These are phyloP conservation scores for Calonectria pseudoturangicola DNA, from an alignment of 2,329 filamentous ascomycete species.

Conservation along the genomic window DNA sequence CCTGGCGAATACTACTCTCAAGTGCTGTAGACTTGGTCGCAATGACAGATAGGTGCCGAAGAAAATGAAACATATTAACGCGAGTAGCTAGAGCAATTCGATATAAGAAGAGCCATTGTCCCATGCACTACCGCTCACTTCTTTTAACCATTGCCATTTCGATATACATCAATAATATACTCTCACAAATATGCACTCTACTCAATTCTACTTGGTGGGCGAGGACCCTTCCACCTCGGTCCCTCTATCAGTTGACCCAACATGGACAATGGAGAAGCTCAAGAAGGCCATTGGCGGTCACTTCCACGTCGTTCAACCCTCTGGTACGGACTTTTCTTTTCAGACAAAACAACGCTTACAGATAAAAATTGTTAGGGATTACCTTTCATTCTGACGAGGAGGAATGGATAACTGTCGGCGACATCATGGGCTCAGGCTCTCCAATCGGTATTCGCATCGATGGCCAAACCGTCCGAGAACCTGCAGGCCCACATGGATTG, in stretches of 20 bases:
- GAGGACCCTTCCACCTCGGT: background rate
- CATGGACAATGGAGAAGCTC: background rate
- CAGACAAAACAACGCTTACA: background rate
- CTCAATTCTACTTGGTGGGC: slow-evolving; percentile 16
- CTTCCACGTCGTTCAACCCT: slow-evolving; percentile 5
- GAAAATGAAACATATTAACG: background rate
- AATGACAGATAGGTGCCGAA: too few species aligned
- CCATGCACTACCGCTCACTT: background rate
- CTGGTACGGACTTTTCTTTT: background rate
- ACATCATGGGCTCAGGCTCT: background rate
- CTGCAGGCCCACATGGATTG: background rate
- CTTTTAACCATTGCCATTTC: background rate
- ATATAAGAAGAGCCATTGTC: slow-evolving; percentile 2
- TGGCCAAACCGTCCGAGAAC: slow-evolving; percentile 3
- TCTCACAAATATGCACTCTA: background rate
- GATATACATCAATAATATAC: background rate
- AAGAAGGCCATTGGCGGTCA: slow-evolving; percentile 1
- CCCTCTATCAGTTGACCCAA: background rate
- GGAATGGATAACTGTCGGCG: background rate
- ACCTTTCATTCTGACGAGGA: background rate
- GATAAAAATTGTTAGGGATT: background rate
- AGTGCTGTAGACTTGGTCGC: background rate
- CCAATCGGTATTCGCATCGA: background rate
- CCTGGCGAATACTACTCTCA: background rate
- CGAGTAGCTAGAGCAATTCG: too few species aligned